Evolutionary conservation across 2,329 filamentous ascomycete species (phyloP), one percentile per base, ranked within the genome.

Genomic region (Zymoseptoria pseudotritici): DNA sequence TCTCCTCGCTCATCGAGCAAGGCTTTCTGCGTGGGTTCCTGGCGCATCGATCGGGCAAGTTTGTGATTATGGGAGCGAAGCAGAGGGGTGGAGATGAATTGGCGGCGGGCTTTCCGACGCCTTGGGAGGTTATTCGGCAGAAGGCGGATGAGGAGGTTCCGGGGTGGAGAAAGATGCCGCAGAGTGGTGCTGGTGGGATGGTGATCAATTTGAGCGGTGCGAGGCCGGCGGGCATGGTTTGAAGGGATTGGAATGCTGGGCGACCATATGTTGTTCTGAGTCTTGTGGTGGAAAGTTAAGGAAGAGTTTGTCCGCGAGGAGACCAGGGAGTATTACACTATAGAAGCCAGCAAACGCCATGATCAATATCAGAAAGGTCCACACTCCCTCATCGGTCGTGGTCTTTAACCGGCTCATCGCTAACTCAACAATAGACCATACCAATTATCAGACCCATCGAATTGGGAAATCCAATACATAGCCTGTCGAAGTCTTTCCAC

Each of bases 1-100:
- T 95, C 11, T 84, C 89, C 0, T 87, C 86, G 10, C 81, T 97
- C 11, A 83, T 95, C 20, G 85, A 88, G 55, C 90, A 96, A 73
- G 90, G 89, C 0, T 78, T 96, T 22, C 80, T 97, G 71, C 86
- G 87, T 66, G 93, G 92, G 1, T 97, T 92, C 70, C 82, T 97
- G 26, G 89, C 89, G 17, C 90, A 95, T 69, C 83, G 83, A 24
- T 85, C 86, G 69, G 82, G 83, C 51, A 86, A 89, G 54, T 91
- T 97, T 69, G 91, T 91, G 11, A 89, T 97, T 51, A 85, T 88
- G 56, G 91, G 92, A 2, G 86, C 89, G 22, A 88, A 86, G 61
- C 70, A 68, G 58, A 72, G 71, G 22, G 73, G 78, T 7, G 75
- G 77, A 4, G 82, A 84, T 22, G 82, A 87, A 0, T 74, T 90